Evolutionary conservation across 495 filamentous ascomycete genomes (phyloP).

Genomic region (Hypoxylon fragiforme): DNA sequence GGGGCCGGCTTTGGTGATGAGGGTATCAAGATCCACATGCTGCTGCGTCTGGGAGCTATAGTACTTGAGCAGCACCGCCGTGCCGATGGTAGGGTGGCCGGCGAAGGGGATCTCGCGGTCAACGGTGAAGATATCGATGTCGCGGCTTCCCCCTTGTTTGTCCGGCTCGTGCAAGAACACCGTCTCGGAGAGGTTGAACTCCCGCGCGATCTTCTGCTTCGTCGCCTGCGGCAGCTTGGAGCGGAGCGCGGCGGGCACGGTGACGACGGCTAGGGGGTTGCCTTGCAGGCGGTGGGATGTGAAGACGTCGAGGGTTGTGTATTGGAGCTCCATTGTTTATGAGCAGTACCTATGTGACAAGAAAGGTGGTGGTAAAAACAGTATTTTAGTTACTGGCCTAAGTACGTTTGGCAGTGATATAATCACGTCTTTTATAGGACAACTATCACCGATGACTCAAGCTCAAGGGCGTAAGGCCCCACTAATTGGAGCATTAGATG

Average conservation of each 20-base stretch:
- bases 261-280: conserved; percentile 70
- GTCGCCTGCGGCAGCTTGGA: conserved; percentile 48
- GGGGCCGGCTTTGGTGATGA: conserved; percentile 66
- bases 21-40: conserved; percentile 42
- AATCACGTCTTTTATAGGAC: not conserved
- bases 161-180: conserved; percentile 69
- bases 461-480: conserved; percentile 12
- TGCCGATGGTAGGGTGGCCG: conserved; percentile 77
- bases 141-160: conserved; percentile 28
- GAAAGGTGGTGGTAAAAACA: too few species aligned
- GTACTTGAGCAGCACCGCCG: conserved; percentile 57
- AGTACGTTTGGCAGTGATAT: not conserved
- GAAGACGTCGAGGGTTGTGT: conserved; percentile 71
- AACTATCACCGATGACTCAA: not conserved
- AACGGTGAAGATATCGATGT: conserved; percentile 73
- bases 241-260: conserved; percentile 46
- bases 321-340: conserved; percentile 48
- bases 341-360: too few species aligned
- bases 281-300: conserved; percentile 59
- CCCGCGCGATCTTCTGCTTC: conserved; percentile 68
- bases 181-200: conserved; percentile 87
- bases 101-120: conserved; percentile 70
- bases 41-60: conserved; percentile 30
- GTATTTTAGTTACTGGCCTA: too few species aligned
- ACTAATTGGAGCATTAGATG: conserved; percentile 18